phyloP scores from a whole-genome alignment of 2,329 filamentous ascomycete species.

The Sodiomyces alkalinus region DNA sequence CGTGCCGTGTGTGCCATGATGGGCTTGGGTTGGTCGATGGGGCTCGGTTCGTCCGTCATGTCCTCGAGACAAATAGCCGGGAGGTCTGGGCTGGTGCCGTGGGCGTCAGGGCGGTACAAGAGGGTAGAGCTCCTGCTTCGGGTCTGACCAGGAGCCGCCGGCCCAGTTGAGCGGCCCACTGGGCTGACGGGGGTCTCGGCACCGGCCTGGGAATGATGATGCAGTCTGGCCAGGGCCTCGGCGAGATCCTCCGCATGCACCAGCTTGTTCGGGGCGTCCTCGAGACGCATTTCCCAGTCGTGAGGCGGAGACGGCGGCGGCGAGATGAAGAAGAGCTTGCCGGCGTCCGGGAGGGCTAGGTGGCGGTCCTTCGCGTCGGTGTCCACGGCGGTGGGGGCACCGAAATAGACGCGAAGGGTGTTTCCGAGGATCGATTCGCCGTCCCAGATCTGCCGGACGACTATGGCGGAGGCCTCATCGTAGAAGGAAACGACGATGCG shows the following conservation, averaged over 20 bases:
- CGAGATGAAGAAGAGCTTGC: slow-evolving; percentile 60
- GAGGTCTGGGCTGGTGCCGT: slow-evolving; percentile 37
- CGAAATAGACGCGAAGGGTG: slow-evolving; percentile 54
- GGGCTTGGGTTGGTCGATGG: slow-evolving; percentile 25
- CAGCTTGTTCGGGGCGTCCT: slow-evolving; percentile 55
- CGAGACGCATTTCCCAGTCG: slow-evolving; percentile 52
- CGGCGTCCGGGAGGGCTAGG: slow-evolving; percentile 50
- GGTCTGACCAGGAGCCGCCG: slow-evolving; percentile 14
- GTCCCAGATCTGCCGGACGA: slow-evolving; percentile 58
- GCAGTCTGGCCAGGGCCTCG: slow-evolving; percentile 47
- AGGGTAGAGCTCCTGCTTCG: slow-evolving; percentile 50
- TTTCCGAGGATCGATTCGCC: slow-evolving; percentile 59
- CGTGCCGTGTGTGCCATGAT: slow-evolving; percentile 45
- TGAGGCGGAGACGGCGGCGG: slow-evolving; percentile 53
- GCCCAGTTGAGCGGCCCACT: slow-evolving; percentile 19
- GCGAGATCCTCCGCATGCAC: slow-evolving; percentile 56
- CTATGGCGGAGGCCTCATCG: slow-evolving; percentile 51
- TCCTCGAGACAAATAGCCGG: slow-evolving; percentile 54
- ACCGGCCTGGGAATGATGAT: slow-evolving; percentile 23
- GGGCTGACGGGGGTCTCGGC: slow-evolving; percentile 23
- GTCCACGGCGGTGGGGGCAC: slow-evolving; percentile 43
- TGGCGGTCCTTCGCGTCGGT: slow-evolving; percentile 33
- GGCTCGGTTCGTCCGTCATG: slow-evolving; percentile 42
- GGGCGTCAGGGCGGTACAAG: slow-evolving; percentile 47
- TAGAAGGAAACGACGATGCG: slow-evolving; percentile 71